Evolutionary conservation across 106 monocot species (phyloP).

Genomic region (Xerophyta viscosa): DNA sequence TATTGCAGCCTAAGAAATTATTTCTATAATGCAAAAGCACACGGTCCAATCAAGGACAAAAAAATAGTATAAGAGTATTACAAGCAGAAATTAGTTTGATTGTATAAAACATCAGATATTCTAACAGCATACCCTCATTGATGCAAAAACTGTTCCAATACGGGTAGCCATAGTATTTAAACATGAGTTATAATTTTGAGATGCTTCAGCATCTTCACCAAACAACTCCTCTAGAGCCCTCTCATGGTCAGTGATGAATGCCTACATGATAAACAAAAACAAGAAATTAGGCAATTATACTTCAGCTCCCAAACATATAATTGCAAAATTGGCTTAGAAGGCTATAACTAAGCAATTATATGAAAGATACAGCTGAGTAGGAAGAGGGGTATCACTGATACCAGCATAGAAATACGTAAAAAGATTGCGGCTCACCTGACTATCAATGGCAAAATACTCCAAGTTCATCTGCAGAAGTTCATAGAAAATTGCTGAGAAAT

Average conservation of each 20-base stretch:
- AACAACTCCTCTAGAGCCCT: conserved; percentile 58
- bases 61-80: too few relatives aligned
- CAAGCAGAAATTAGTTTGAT: too few relatives aligned
- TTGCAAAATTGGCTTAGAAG: neutral
- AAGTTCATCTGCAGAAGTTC: conserved; percentile 70
- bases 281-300: too few relatives aligned
- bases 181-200: conserved; percentile 33
- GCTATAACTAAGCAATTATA: too few relatives aligned
- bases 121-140: conserved; percentile 53
- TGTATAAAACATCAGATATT: too few relatives aligned
- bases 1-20: too few relatives aligned
- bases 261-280: conserved; percentile 26
- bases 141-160: conserved; percentile 63
- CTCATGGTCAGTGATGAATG: conserved; percentile 72
- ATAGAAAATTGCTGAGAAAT: conserved; percentile 8
- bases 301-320: neutral
- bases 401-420: too few relatives aligned
- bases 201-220: conserved; percentile 35
- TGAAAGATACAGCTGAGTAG: too few relatives aligned
- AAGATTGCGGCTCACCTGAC: conserved; percentile 43
- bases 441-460: conserved; percentile 73
- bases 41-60: too few relatives aligned
- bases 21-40: too few relatives aligned
- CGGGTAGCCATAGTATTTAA: conserved; percentile 52
- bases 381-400: too few relatives aligned